Base-by-base conservation (phyloP, 2,329 filamentous ascomycete species). In the Fusarium sp. region DNA sequence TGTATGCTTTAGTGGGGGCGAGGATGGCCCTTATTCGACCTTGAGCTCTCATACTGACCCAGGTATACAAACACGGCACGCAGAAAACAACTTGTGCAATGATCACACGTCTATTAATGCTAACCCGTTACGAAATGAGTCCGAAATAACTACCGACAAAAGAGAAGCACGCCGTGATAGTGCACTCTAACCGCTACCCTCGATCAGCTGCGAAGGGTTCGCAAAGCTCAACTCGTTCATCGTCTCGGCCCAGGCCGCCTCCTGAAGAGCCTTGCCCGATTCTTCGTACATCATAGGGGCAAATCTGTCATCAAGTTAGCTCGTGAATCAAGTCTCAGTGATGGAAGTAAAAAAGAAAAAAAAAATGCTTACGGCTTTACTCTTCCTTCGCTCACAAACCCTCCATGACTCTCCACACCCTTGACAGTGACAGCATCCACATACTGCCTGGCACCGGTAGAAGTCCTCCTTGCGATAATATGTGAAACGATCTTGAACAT, bases 321-420 rank as follows among this genome's bases (percentile, higher is more conserved):
- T 44, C 4, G 6, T 10, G 1, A 10, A 4, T 13, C 2, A 38
- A 16, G n/a, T 16, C 6, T 40, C 9, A 23, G 2, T 4, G 0
- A n/a, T 25, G 6, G 4, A 25, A 9, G n/a, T n/a, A n/a, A n/a
- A n/a, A n/a, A n/a, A n/a, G n/a, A n/a, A n/a, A n/a, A n/a, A n/a
- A 9, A 10, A 3, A 4, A 4, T 56, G 18, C 72, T 73, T 53
- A 75, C 72, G 74, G 73, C 46, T 75, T 75, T 4, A 75, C 27
- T 34, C 40, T 69, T 20, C 74, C 71, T n/a, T 75, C 73, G 4
- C 73, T 68, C 20, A 75, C 56, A 62, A 74, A 75, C 8, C 61
- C 58, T 1, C 73, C 74, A 8, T 75, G 74, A 20, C 73, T 74
- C 42, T 73, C 72, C 1, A 25, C 50, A 4, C 69, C 69, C 46